Evolutionary conservation across 352 stramenopile genomes (phyloP), one percentile per base, ranked within the genome.

Genomic region (Peronospora tabacina): DNA sequence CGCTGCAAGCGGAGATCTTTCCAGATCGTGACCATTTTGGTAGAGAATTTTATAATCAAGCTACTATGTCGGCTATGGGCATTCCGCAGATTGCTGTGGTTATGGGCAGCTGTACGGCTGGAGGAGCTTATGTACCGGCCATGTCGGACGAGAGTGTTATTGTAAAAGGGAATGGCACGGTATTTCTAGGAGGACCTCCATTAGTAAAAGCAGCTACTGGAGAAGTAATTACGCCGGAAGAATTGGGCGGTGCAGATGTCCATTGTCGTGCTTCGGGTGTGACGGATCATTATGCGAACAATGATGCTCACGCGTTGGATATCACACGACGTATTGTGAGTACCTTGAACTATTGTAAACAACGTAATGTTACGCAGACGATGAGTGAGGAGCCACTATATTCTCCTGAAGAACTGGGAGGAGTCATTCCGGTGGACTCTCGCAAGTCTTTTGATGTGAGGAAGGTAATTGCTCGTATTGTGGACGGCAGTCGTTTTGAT

Each of bases 131-230:
- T 58, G 94, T 98, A 22, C 96, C 95, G 0, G 94, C 93, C 36
- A 98, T 99, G 95, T 97, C 79, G 53, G 96, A 99, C 66, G 95
- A 99, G 61, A 98, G 78, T 47, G 84, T 99, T 11, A 99, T 99
- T 57, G 95, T 98, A 0, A 72, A 94, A 49, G 88, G 90, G 12
- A 98, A 97, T 52, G 96, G 95, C 10, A 98, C 94, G 3, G 96
- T 99, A 13, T 99, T 98, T 70, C 63, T 99, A 2, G 96, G 85
- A 40, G 96, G 96, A 9, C 95, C 96, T 15, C 95, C 96, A n/a
- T 77, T 99, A 15, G 96, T 99, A 6, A 97, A 97, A 58, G 95
- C 95, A 5, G 96, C 96, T 4, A 99, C 95, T n/a, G 95, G 96
- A 36, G 95, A 99, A 76, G 70, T 97, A 17, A 86, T 99, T 7